These are phyloP conservation scores for Ajuga reptans DNA, from an alignment of 305 asterid species.

Conservation along the genomic window DNA sequence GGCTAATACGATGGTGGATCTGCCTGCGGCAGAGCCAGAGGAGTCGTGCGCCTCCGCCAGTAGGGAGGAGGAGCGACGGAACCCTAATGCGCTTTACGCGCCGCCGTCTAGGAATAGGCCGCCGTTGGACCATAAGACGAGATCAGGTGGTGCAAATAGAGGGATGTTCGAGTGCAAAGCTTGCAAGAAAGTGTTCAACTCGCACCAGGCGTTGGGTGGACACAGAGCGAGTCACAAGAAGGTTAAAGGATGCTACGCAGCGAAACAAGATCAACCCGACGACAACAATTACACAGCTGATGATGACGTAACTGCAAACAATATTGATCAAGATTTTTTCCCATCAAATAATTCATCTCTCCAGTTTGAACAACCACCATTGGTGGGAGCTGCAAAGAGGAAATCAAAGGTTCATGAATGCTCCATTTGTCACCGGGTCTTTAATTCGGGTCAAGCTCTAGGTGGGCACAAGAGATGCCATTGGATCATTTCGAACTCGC, in stretches of 20 bases:
- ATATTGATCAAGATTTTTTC: constrained; percentile 36
- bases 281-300: constrained; percentile 8
- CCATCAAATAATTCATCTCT: constrained; percentile 27
- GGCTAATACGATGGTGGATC: constrained; percentile 54
- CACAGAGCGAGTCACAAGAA: constrained; percentile 91
- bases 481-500: constrained; percentile 72
- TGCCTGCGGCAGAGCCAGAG: constrained; percentile 38
- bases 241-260: constrained; percentile 84
- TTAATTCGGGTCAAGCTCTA: constrained; percentile 78
- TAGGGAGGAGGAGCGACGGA: constrained; percentile 54
- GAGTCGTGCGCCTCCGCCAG: constrained; percentile 75
- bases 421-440: constrained; percentile 75
- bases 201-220: constrained; percentile 92
- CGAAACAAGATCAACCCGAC: constrained; percentile 48
- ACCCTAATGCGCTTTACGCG: constrained; percentile 26
- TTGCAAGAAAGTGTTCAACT: constrained; percentile 76
- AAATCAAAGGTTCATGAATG: constrained; percentile 74
- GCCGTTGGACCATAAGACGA: constrained; percentile 28
- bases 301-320: constrained; percentile 30
- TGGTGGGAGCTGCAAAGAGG: constrained; percentile 41
- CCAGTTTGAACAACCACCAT: constrained; percentile 35
- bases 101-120: constrained; percentile 17
- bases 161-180: constrained; percentile 83
- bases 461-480: constrained; percentile 97
- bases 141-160: constrained; percentile 30